phyloP scores from a whole-genome alignment of 306 rosid genomes.

The Potentilla sterilis region DNA sequence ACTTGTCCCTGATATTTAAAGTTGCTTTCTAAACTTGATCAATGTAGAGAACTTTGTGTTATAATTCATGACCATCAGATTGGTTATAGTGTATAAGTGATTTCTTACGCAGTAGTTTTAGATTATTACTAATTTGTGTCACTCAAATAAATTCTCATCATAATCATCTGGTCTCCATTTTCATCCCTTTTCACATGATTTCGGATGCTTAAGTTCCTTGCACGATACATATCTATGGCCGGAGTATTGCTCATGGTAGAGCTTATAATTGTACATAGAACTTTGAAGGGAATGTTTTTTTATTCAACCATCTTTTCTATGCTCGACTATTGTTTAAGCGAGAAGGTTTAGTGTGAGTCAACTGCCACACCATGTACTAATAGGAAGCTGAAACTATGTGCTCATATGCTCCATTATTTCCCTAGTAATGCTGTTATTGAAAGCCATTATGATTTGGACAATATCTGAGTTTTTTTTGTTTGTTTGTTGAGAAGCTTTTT shows the following conservation, averaged over 20 bases:
- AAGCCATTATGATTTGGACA: background rate
- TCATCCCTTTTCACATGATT: background rate
- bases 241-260: constrained; percentile 9
- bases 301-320: too few relatives aligned
- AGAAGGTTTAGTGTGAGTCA: background rate
- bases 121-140: background rate
- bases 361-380: background rate
- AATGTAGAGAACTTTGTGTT: background rate
- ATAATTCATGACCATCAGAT: background rate
- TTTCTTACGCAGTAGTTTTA: background rate
- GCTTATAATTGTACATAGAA: background rate
- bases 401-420: background rate
- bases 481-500: background rate
- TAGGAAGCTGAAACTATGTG: background rate
- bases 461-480: background rate
- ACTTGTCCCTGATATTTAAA: background rate
- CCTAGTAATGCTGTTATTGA: background rate
- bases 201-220: background rate
- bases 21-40: background rate
- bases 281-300: too few relatives aligned
- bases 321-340: background rate
- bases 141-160: background rate
- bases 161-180: background rate
- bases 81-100: background rate
- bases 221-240: background rate